Base-by-base conservation (phyloP, 306 rosid genomes). In the Dicorynia guianensis region DNA sequence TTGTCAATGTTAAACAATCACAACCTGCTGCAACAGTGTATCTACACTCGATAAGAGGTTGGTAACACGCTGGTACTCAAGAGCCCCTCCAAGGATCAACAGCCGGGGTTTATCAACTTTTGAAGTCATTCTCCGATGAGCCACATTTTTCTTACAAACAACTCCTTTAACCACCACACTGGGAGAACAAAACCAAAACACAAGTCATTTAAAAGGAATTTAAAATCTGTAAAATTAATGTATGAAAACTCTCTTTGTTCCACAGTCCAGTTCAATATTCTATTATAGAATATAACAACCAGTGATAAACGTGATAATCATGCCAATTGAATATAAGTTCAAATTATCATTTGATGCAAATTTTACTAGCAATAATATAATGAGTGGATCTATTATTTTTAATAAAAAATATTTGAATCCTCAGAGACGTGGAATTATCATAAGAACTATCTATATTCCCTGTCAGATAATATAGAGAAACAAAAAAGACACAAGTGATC, bases 11-110 rank as follows among this genome's bases (percentile, higher is more conserved):
- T 8, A 75, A 67, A 63, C 25, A 62, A 71, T 48, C 38, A 68
- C 50, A 85, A 89, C 95, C 95, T 89, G 90, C 87, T 89, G 95
- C 77, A 87, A 69, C 76, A 89, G 84, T 38, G 95, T 87, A 82
- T 87, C 90, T 63, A 89, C 82, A 85, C 92, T 87, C 13, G 95
- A 87, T 63, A 87, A 76, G 79, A 44, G 86, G 63, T 79, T 85
- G 59, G 91, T 66, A 35, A 89, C 88, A 42, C 90, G 83, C 84
- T 89, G 94, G 86, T 89, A 89, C 81, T 89, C 95, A 57, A 89
- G 89, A 77, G 95, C 95, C 40, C 92, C 95, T 59, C 88, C 87
- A 75, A 89, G 91, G 67, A 89, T 78, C 77, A 89, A 76, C 42
- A 89, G 18, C 38, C 89, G 90, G 43, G 95, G 81, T 63, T 72